phyloP scores from a whole-genome alignment of 2,329 filamentous ascomycete species.

The Alternaria tenuissima region DNA sequence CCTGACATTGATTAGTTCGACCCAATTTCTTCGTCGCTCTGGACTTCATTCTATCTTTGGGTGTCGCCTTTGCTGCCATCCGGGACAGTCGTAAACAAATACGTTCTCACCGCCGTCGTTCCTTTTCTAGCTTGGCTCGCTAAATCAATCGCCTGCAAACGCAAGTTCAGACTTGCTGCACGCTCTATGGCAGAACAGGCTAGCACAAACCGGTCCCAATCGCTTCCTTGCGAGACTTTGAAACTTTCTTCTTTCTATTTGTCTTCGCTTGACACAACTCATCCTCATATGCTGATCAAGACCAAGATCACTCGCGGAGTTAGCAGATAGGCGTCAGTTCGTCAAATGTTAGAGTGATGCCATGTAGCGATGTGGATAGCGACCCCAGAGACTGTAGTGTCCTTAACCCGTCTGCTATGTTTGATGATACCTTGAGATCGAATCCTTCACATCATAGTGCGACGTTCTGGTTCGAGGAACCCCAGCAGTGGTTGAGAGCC shows the following conservation, averaged over 20 bases:
- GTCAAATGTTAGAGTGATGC: no score
- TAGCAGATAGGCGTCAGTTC: no score
- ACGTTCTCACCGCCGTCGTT: not conserved
- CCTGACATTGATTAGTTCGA: not conserved
- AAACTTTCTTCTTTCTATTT: not conserved
- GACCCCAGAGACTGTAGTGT: no score
- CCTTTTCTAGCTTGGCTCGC: not conserved
- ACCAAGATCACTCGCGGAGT: no score
- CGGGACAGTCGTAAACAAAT: not conserved
- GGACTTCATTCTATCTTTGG: not conserved
- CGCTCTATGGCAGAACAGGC: not conserved
- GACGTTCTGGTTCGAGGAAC: no score
- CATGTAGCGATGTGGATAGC: no score
- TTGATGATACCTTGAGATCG: no score
- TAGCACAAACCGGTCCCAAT: not conserved
- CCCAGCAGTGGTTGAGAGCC: no score
- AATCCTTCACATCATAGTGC: not conserved
- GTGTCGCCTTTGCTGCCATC: not conserved
- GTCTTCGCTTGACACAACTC: not conserved
- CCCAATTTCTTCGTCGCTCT: not conserved
- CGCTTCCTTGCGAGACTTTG: not conserved
- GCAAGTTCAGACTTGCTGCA: conserved; percentile 1
- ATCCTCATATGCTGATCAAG: no score
- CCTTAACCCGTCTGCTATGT: no score
- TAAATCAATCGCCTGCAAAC: conserved; percentile 1